A percentile compares a stretch with the other conserved stretches of the same genome.
Evolutionary conservation across 106 monocot genomes (phyloP).

Genomic region (Gastrodia elata): DNA sequence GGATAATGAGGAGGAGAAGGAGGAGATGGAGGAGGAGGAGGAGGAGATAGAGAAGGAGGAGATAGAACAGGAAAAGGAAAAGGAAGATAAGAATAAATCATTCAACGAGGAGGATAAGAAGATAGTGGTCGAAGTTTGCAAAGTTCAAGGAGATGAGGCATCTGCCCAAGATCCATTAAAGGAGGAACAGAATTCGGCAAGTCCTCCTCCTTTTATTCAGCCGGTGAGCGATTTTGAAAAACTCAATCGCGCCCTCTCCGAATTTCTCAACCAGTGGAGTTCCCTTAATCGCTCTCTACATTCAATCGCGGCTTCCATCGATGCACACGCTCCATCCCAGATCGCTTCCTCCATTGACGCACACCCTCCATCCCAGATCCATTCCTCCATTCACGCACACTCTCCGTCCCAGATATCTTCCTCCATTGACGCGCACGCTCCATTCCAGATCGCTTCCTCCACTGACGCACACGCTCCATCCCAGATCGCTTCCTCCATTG

Average conservation of each 20-base stretch:
- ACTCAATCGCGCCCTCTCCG: slow-evolving; percentile 18
- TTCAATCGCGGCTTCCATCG: slow-evolving; percentile 12
- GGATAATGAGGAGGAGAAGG: not conserved
- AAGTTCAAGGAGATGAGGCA: not conserved
- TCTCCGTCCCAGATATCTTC: not conserved
- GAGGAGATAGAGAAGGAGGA: not conserved
- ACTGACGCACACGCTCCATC: no score
- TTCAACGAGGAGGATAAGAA: not conserved
- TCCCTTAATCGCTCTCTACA: slow-evolving; percentile 10
- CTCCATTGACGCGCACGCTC: not conserved
- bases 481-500: slow-evolving; percentile 12
- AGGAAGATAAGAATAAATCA: not conserved
- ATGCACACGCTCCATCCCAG: not conserved
- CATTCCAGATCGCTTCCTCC: not conserved
- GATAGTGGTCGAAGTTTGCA: not conserved
- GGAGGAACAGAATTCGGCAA: slow-evolving; percentile 3
- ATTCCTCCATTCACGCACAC: slow-evolving; percentile 1
- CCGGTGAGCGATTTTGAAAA: slow-evolving; percentile 9
- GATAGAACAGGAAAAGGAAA: not conserved
- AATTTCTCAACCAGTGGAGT: slow-evolving; percentile 18
- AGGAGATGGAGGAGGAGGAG: not conserved
- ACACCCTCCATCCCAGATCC: no score
- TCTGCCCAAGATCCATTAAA: not conserved
- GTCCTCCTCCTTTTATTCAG: not conserved
- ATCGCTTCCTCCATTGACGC: no score